Evolutionary conservation across 257 asterid species (phyloP).

Genomic region (Solanum peruvianum): DNA sequence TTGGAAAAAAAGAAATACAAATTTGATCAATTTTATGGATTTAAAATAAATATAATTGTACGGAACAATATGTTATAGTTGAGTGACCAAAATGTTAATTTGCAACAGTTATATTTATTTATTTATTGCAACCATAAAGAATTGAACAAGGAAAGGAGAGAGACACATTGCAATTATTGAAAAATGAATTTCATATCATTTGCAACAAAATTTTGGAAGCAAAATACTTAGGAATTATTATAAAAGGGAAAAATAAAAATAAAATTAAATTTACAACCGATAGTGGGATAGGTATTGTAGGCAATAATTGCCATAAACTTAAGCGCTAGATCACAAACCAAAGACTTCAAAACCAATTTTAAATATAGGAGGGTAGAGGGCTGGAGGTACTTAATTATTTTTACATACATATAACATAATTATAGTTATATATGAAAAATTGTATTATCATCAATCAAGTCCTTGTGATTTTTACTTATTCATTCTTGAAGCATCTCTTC

Average conservation of each 20-base stretch:
- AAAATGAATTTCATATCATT: background rate
- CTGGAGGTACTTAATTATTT: background rate
- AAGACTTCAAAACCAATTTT: background rate
- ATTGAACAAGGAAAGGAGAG: background rate
- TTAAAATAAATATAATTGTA: background rate
- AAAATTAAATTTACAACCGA: background rate
- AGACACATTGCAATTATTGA: background rate
- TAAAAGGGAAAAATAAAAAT: background rate
- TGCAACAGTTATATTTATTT: background rate
- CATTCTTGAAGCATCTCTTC: constrained; percentile 10
- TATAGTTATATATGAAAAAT: background rate
- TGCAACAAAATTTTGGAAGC: background rate
- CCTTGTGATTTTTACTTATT: background rate
- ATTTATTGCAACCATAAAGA: background rate
- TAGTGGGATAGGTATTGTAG: background rate
- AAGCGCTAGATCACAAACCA: background rate
- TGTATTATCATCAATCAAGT: background rate
- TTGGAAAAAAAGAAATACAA: background rate
- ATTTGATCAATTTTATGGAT: no score
- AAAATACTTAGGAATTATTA: background rate
- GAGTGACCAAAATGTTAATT: background rate
- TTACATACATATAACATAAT: background rate
- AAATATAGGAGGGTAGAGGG: background rate
- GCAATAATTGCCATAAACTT: background rate
- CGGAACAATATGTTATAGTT: background rate